A percentile compares a stretch with the other conserved stretches of the same genome.
These are phyloP conservation scores for Blastocladiella emersonii DNA, from an alignment of 371 early-diverging fungal species.

Conservation along the genomic window DNA sequence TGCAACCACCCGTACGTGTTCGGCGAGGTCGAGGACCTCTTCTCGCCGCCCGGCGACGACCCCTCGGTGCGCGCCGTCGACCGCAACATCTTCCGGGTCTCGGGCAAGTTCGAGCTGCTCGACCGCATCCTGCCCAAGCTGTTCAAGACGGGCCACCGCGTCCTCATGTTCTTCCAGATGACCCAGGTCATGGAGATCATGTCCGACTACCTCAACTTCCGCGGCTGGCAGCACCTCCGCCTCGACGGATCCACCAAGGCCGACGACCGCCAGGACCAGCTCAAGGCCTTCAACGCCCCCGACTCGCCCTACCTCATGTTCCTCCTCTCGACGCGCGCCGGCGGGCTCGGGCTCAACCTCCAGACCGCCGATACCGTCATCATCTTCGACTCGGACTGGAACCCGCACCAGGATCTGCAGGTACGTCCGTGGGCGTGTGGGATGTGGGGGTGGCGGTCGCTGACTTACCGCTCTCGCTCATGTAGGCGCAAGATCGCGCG, in stretches of 20 bases:
- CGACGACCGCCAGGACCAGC: conserved; percentile 71
- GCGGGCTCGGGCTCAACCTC: conserved; percentile 98
- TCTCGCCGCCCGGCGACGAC: conserved; percentile 53
- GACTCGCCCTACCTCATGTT: conserved; percentile 84
- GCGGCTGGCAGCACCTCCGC: conserved; percentile 68
- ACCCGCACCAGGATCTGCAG: conserved; percentile 11
- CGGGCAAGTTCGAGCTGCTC: conserved; percentile 97
- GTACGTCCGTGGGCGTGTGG: too few relatives aligned
- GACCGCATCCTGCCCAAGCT: conserved; percentile 92
- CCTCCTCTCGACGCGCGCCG: conserved; percentile 95
- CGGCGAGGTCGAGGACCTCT: conserved; percentile 76
- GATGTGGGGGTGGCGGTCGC: not conserved
- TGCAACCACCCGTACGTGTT: conserved; percentile 99
- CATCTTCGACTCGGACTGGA: conserved; percentile 98
- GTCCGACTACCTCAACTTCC: conserved; percentile 80
- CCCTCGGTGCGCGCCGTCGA: conserved; percentile 13
- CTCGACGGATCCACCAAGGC: conserved; percentile 94
- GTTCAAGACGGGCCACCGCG: conserved; percentile 70
- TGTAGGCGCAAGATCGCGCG: conserved; percentile 99
- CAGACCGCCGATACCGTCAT: conserved; percentile 99
- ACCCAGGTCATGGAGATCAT: conserved; percentile 94
- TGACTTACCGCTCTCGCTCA: too few relatives aligned
- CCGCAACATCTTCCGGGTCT: conserved; percentile 50
- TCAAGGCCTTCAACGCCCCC: conserved; percentile 70
- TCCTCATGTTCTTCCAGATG: conserved; percentile 99